Conservation (phyloP, 176 grass and related monocot genomes). For the Phoenix roebelenii region DNA sequence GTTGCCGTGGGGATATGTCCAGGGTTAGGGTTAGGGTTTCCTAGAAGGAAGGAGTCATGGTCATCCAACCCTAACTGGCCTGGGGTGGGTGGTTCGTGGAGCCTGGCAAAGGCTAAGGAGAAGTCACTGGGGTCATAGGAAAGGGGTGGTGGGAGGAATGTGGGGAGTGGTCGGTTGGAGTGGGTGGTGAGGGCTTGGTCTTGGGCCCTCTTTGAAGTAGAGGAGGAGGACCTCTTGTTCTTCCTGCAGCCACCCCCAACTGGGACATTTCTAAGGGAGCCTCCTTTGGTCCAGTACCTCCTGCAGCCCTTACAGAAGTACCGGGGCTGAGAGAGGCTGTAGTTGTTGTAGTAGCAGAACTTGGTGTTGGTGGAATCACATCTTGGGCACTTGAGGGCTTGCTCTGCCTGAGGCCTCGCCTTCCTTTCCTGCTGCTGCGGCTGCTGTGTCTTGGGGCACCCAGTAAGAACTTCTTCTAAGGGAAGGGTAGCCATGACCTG, state of each 20-base stretch:
- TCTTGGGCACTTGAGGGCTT: too few relatives aligned
- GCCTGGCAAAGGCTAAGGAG: not conserved
- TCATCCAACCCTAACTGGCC: not conserved
- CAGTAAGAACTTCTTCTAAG: constrained; percentile 1
- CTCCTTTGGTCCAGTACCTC: too few relatives aligned
- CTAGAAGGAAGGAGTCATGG: not conserved
- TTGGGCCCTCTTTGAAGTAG: not conserved
- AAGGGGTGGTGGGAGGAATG: not conserved
- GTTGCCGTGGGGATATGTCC: not conserved
- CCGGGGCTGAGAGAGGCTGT: constrained; percentile 37
- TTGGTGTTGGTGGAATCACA: constrained; percentile 23
- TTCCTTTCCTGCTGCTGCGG: too few relatives aligned
- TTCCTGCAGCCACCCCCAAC: too few relatives aligned
- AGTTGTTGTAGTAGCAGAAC: constrained; percentile 48
- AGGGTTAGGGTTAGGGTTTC: not conserved
- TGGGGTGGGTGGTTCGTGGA: not conserved
- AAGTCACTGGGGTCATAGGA: constrained; percentile 13
- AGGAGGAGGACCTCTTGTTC: not conserved
- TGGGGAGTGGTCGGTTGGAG: not conserved
- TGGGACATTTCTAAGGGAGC: too few relatives aligned
- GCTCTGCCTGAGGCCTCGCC: too few relatives aligned
- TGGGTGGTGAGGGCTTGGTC: not conserved
- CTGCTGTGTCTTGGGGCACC: not conserved
- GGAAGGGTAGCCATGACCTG: constrained; percentile 1
- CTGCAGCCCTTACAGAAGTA: constrained; percentile 37